Base-by-base conservation (phyloP, 371 early-diverging fungal species). In the Lichtheimia hyalospora region DNA sequence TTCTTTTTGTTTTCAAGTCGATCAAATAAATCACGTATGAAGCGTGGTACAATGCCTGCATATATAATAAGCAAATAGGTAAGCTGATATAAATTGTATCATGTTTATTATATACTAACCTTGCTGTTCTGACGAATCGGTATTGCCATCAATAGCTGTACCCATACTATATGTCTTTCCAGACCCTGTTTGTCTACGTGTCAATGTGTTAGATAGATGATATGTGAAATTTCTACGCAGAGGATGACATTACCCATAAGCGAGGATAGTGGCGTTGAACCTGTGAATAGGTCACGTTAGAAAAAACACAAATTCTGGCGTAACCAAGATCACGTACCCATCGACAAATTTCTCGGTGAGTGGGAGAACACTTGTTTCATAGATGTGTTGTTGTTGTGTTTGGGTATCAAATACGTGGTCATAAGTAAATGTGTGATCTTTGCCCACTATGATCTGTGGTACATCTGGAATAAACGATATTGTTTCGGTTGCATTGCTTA, bases 1-100 rank as follows among this genome's bases (percentile, higher is more conserved):
- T 24, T 14, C 60, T 57, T 57, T 24, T 57, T 57, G 23, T 68
- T 54, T 8, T 77, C 58, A 57, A 67, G 68, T 34, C 73, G 70
- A 21, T 57, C 61, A 61, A 79, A 96, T 39, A 96, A 74, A 49
- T 80, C 75, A 52, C 79, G 63, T 54, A 96, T 89, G 41, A 95
- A 88, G 48, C 96, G 87, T 23, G 96, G 96, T 51, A 97, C 90
- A 63, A 96, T 92, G 49, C 96, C 97, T 77, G 58, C 13, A 44
- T 0, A 34, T n/a, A 27, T 3, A 18, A 18, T 16, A 46, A 46
- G 18, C 46, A 46, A 18, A 21, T 46, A 16, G 16, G 46, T 18
- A 46, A 46, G 5, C 46, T 46, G n/a, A n/a, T 34, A 10, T 34
- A 34, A 34, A 53, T 16, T 40, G 13, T 39, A 14, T n/a, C 4